Evolutionary conservation across 768 basidiomycete species (phyloP), one percentile per base, ranked within the genome.

Genomic region (Auricularia auricula-judae): DNA sequence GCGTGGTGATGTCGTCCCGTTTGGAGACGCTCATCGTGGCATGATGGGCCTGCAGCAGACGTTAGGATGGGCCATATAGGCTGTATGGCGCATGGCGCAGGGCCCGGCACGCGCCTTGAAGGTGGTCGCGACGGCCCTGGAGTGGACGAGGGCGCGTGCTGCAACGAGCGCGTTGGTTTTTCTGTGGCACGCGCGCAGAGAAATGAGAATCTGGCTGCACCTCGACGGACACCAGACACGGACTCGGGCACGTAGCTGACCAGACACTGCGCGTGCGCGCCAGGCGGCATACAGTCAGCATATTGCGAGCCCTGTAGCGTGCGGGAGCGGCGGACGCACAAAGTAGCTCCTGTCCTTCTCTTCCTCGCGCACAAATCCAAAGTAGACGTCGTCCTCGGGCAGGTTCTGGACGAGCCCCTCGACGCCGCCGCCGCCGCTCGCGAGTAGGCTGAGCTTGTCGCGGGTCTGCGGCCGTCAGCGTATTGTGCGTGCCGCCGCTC

Each of bases 111-210:
- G 36, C 29, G 35, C 61, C 43, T 42, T 39, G 39, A 62, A 62
- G 21, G 23, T 42, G 16, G 61, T 18, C 11, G 63, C 58, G 42
- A 64, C 63, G 23, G 63, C 63, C n/a, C 63, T 11, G 18, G 63
- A 53, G 34, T 64, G 63, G n/a, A 64, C 63, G 58, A 64, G 63
- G 36, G 63, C 63, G 12, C 63, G 51, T 35, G 63, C 63, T 64
- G 43, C 36, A 60, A 33, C 23, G 47, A 63, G 62, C 21, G 44
- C 39, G 35, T 44, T 56, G 43, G 44, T 42, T 63, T 63, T 63
- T 36, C 63, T 47, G 56, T 51, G 56, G 12, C 23, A 34, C 29
- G 34, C 56, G 33, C 10, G 56, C 39, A 42, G 43, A 56, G 23
- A 29, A 63, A 36, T 56, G 63, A 43, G 51, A 44, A 21, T 16